Conservation (phyloP, 148 eudicot genomes). For the Vaccinium vitisidaea region DNA sequence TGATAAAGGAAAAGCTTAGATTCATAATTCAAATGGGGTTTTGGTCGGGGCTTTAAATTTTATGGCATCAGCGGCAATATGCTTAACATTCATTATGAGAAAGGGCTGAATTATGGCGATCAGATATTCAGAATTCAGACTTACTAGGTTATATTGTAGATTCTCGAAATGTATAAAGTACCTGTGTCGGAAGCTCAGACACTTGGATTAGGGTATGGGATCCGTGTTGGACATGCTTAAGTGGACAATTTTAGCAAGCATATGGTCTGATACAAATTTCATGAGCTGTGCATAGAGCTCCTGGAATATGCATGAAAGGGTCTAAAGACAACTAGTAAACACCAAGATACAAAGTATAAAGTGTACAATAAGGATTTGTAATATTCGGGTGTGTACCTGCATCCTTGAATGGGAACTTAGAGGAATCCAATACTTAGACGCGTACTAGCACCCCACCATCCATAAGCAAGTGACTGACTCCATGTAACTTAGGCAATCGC, state of each 20-base stretch:
- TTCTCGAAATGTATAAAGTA: neutral
- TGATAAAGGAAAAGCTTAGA: neutral
- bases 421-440: neutral
- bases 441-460: neutral
- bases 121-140: neutral
- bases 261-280: neutral
- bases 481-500: neutral
- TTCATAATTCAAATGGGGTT: neutral
- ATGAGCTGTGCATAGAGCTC: neutral
- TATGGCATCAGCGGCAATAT: conserved; percentile 5
- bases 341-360: neutral
- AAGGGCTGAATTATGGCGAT: neutral
- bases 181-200: neutral
- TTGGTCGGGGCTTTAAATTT: conserved; percentile 6
- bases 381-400: neutral
- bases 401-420: neutral
- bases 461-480: neutral
- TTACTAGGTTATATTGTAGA: conserved; percentile 1
- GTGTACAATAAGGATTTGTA: neutral
- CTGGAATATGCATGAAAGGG: neutral
- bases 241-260: neutral
- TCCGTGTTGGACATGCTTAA: neutral
- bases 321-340: neutral
- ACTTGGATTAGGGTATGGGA: neutral
- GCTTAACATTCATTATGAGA: neutral